Evolutionary conservation across 176 grass and related monocot species (phyloP), one percentile per base, ranked within the genome.

Genomic region (Juncus effusus): DNA sequence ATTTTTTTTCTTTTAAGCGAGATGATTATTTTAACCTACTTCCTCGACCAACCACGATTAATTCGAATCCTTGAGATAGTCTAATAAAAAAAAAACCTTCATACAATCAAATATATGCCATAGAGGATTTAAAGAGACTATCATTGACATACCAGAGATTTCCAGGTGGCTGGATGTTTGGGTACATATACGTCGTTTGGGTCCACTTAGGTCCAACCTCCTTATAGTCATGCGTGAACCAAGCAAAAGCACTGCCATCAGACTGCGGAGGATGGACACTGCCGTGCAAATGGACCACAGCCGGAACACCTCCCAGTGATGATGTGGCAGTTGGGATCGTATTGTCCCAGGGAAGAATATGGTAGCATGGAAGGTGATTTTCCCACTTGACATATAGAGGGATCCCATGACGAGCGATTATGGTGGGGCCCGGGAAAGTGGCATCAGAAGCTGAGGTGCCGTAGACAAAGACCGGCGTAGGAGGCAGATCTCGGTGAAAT

Each of bases 251-350:
- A 67, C 40, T 57, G 15, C 86, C 90, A 50, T 89, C 85, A 51
- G 77, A 80, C 61, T 55, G 74, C 49, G 85, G 90, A 38, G 62
- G 79, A 40, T 83, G 76, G 56, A 77, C 59, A 44, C 86, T 66
- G 6, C 82, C 86, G 77, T 95, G 90, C 77, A 89, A 82, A 74
- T 95, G 85, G 36, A 90, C 82, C 35, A 77, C 85, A 64, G 90
- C 54, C 51, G 90, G 90, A 4, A 95, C 85, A 16, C 90, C 90
- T 49, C 82, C 76, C 57, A 7, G 2, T 10, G 2, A 57, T 1
- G 89, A 59, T 68, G 77, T 9, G 57, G 85, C 89, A 41, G 63
- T 69, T 10, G 85, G 71, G 7, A 93, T 75, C 1, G 85, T 88
- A 19, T 75, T 71, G 55, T 93, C 85, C 85, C 81, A 85, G 0